These are phyloP conservation scores for Maudiozyma bulderi DNA, from an alignment of 805 yeast genomes.

Conservation along the genomic window DNA sequence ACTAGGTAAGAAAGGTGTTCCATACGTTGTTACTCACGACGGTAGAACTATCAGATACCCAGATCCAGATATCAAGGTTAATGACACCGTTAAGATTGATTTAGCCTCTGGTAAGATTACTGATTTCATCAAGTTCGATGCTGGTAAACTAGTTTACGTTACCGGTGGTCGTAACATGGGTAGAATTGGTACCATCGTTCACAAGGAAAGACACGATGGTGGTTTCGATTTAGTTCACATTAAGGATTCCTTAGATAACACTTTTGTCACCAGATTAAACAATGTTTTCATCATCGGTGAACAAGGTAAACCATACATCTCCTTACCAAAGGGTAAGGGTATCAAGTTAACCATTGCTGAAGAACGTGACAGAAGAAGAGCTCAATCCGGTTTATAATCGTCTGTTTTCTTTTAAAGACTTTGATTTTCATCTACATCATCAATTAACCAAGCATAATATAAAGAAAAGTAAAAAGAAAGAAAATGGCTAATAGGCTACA, in stretches of 20 bases:
- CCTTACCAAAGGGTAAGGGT: slow-evolving; percentile 99
- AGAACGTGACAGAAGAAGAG: slow-evolving; percentile 98
- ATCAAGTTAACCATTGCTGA: slow-evolving; percentile 90
- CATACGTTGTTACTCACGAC: slow-evolving; percentile 98
- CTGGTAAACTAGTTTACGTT: slow-evolving; percentile 85
- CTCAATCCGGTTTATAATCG: slow-evolving; percentile 51
- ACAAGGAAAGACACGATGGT: slow-evolving; percentile 97
- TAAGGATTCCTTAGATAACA: slow-evolving; percentile 90
- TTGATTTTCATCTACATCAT: neutral
- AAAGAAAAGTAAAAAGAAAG: neutral
- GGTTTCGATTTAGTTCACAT: slow-evolving; percentile 96
- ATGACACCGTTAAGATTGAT: slow-evolving; percentile 97
- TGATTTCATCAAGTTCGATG: slow-evolving; percentile 83
- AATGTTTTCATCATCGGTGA: slow-evolving; percentile 95
- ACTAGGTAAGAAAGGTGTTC: slow-evolving; percentile 96
- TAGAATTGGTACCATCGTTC: slow-evolving; percentile 90
- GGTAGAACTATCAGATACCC: slow-evolving; percentile 99
- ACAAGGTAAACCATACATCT: slow-evolving; percentile 87
- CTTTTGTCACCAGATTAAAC: slow-evolving; percentile 86
- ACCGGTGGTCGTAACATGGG: slow-evolving; percentile 99
- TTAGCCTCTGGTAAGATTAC: slow-evolving; percentile 91
- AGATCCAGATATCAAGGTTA: slow-evolving; percentile 91
- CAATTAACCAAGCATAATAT: neutral
- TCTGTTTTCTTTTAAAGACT: neutral
- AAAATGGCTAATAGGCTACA: neutral